Conservation (phyloP, 1,284 basidiomycete genomes). For the Cystobasidium pallidum region DNA sequence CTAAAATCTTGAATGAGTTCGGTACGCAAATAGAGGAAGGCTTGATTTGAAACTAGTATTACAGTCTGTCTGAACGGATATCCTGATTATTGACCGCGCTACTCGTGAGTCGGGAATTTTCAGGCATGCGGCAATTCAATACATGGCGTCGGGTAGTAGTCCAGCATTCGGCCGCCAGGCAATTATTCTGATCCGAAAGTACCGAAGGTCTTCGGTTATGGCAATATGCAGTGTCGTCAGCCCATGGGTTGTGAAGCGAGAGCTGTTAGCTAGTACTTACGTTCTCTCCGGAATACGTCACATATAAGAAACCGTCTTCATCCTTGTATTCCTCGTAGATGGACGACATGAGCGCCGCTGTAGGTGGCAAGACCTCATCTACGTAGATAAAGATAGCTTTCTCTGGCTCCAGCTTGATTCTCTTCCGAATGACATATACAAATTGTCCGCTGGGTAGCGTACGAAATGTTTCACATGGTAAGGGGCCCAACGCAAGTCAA, state of each 20-base stretch:
- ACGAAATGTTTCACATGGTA: neutral
- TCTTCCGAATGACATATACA: constrained; percentile 99
- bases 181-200: constrained; percentile 7
- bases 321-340: constrained; percentile 99
- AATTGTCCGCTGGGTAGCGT: constrained; percentile 71
- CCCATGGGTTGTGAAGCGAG: neutral
- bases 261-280: constrained; percentile 4
- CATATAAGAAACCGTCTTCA: constrained; percentile 83
- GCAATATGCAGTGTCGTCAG: neutral
- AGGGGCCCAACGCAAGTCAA: neutral
- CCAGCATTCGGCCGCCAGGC: neutral
- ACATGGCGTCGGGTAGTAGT: too few relatives aligned
- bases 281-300: constrained; percentile 92
- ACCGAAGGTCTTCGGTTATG: constrained; percentile 16
- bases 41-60: neutral
- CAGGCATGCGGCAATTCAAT: too few relatives aligned
- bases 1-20: neutral
- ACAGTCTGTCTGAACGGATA: neutral
- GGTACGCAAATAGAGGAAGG: neutral
- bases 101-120: too few relatives aligned
- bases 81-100: too few relatives aligned
- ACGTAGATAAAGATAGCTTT: constrained; percentile 99
- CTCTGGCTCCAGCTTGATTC: constrained; percentile 99
- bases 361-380: constrained; percentile 96
- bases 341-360: constrained; percentile 96